Evolutionary conservation across 1,139 yeast species (phyloP).

Genomic region (Debaryomycetaceae sp.): DNA sequence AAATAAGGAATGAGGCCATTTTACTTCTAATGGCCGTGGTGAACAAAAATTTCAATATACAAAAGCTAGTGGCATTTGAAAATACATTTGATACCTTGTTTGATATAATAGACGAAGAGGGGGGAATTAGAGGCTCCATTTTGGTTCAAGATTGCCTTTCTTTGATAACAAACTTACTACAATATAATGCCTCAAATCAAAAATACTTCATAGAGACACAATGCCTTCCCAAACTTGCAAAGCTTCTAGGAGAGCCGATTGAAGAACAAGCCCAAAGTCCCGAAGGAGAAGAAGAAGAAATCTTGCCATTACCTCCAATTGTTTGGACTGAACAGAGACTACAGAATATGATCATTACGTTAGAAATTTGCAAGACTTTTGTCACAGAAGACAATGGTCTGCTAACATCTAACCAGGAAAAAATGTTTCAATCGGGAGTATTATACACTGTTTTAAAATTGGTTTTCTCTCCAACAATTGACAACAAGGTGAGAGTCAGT

Average conservation of each 20-base stretch:
- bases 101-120: slow-evolving; percentile 76
- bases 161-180: slow-evolving; percentile 66
- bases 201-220: slow-evolving; percentile 83
- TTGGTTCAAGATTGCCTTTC: slow-evolving; percentile 88
- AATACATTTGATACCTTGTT: slow-evolving; percentile 84
- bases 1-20: slow-evolving; percentile 86
- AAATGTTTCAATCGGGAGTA: slow-evolving; percentile 60
- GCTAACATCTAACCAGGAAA: slow-evolving; percentile 57
- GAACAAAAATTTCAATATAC: slow-evolving; percentile 80
- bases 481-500: slow-evolving; percentile 58
- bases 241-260: slow-evolving; percentile 60
- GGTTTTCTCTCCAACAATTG: slow-evolving; percentile 63
- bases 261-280: slow-evolving; percentile 19
- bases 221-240: slow-evolving; percentile 63
- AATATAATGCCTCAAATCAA: slow-evolving; percentile 88
- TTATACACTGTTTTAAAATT: slow-evolving; percentile 64
- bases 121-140: slow-evolving; percentile 87
- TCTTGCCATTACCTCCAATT: slow-evolving; percentile 29
- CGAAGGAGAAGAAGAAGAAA: slow-evolving; percentile 28
- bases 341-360: slow-evolving; percentile 59
- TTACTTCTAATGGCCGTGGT: slow-evolving; percentile 79
- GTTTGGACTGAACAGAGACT: slow-evolving; percentile 74
- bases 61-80: slow-evolving; percentile 91
- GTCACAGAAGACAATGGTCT: slow-evolving; percentile 74
- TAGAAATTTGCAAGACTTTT: slow-evolving; percentile 73